Conservation (phyloP, 345 rosid genomes). For the Abelmoschus esculentus region DNA sequence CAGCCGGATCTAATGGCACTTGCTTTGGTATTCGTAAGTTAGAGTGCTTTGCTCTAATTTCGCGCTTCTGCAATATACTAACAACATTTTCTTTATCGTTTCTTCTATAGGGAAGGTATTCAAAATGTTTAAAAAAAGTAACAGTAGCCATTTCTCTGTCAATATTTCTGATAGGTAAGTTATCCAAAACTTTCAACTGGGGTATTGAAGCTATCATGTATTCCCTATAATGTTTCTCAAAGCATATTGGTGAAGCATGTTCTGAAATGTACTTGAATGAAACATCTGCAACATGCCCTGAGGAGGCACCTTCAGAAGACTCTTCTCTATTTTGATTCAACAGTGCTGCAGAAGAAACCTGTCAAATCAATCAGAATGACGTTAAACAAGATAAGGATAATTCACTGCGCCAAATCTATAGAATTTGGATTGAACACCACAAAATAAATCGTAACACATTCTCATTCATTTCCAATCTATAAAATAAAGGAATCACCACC, state of each 20-base stretch:
- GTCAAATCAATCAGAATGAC: slow-evolving; percentile 17
- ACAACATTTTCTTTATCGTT: slow-evolving; percentile 63
- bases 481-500: neutral
- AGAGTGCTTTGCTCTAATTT: slow-evolving; percentile 42
- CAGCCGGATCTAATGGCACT: slow-evolving; percentile 23
- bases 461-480: slow-evolving; percentile 4
- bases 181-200: slow-evolving; percentile 62
- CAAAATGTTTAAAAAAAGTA: slow-evolving; percentile 55
- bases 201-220: slow-evolving; percentile 78
- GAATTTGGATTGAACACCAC: neutral
- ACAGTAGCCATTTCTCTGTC: slow-evolving; percentile 62
- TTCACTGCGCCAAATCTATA: neutral
- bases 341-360: slow-evolving; percentile 36
- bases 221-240: slow-evolving; percentile 75
- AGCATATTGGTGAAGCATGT: slow-evolving; percentile 83
- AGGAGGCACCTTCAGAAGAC: slow-evolving; percentile 24
- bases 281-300: slow-evolving; percentile 30
- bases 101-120: slow-evolving; percentile 66
- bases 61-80: slow-evolving; percentile 64
- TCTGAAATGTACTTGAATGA: slow-evolving; percentile 51
- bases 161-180: slow-evolving; percentile 51
- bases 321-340: slow-evolving; percentile 35
- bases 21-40: slow-evolving; percentile 17
- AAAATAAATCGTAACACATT: neutral
- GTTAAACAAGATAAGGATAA: neutral